Base-by-base conservation (phyloP, 108 stramenopile genomes). In the Mayamaea pseudoterrestris region DNA sequence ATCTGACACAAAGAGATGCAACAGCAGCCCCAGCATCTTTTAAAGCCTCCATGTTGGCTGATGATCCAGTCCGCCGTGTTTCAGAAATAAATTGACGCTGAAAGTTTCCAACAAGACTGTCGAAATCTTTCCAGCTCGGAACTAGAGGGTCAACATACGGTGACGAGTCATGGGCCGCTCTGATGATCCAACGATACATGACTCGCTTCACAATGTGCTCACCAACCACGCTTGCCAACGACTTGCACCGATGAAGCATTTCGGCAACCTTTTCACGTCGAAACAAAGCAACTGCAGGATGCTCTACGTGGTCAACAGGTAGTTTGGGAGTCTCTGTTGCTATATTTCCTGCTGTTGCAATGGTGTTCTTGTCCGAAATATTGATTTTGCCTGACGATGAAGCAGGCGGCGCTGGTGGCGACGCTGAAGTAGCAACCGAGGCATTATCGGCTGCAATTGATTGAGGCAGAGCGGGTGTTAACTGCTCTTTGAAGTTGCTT, bases 1-100 rank as follows among this genome's bases (percentile, higher is more conserved):
- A 58, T 34, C 58, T 65, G 2, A 69, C 53, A 41, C 89, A 91
- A n/a, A 83, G 30, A 23, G 57, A 45, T 8, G 89, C 71, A 50
- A 85, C 58, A 13, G 71, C 62, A 22, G 74, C 50, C 16, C 83
- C 89, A 27, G 80, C 79, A 44, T 80, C 81, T 44, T 80, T 74
- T 6, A 91, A 54, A 37, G 58, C 65, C 60, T 91, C 89, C 50
- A 91, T 83, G 54, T 66, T 73, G 22, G 69, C 45, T 13, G n/a
- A 44, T 37, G 46, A 53, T 39, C 58, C 57, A 45, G 46, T 50
- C 41, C 73, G 73, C 27, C 79, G 69, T 51, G 60, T 70, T 46
- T 82, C 83, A 7, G 83, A 62, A 44, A 91, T 86, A 52, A 91
- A 71, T 46, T 91, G 89, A 22, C 89, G 66, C 63, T 91, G 89